Evolutionary conservation across 495 filamentous ascomycete genomes (phyloP).

Genomic region (Penicillium steckii): DNA sequence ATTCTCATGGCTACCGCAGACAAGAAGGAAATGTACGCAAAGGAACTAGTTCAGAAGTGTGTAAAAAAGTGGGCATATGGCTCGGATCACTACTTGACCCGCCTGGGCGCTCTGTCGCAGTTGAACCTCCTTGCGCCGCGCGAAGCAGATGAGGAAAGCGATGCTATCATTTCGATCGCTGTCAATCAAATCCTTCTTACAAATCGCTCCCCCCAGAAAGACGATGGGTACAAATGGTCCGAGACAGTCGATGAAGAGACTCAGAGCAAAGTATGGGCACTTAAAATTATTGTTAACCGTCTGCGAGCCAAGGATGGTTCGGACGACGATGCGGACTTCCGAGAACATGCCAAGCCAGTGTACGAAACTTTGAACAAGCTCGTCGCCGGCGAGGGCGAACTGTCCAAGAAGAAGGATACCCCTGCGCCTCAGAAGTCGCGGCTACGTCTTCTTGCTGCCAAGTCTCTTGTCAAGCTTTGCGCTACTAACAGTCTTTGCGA

Average conservation of each 20-base stretch:
- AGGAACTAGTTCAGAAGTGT: slow-evolving; percentile 74
- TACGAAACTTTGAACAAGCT: slow-evolving; percentile 77
- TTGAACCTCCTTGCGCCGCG: slow-evolving; percentile 74
- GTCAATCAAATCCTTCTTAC: slow-evolving; percentile 72
- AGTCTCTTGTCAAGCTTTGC: slow-evolving; percentile 81
- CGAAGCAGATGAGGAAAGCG: slow-evolving; percentile 68
- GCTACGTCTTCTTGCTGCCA: slow-evolving; percentile 78
- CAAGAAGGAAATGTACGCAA: slow-evolving; percentile 81
- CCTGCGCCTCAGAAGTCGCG: slow-evolving; percentile 71
- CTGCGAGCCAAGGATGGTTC: slow-evolving; percentile 63
- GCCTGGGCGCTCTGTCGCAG: slow-evolving; percentile 80
- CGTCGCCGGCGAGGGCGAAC: slow-evolving; percentile 70
- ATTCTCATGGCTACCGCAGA: slow-evolving; percentile 81
- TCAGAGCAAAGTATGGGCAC: slow-evolving; percentile 81
- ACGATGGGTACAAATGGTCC: slow-evolving; percentile 59
- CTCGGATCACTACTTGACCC: slow-evolving; percentile 73
- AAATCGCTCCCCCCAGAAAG: slow-evolving; percentile 54
- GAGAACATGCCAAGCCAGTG: slow-evolving; percentile 63
- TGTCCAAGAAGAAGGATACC: slow-evolving; percentile 71
- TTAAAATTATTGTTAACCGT: slow-evolving; percentile 85
- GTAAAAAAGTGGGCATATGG: slow-evolving; percentile 77
- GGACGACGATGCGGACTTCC: slow-evolving; percentile 55
- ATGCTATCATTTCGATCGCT: slow-evolving; percentile 76
- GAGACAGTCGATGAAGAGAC: slow-evolving; percentile 76
- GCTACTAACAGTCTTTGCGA: slow-evolving; percentile 67